A percentile compares a stretch with the other conserved stretches of the same genome.
These are phyloP conservation scores for Fusarium anthophilum DNA, from an alignment of 2,329 filamentous ascomycete species.

Conservation along the genomic window DNA sequence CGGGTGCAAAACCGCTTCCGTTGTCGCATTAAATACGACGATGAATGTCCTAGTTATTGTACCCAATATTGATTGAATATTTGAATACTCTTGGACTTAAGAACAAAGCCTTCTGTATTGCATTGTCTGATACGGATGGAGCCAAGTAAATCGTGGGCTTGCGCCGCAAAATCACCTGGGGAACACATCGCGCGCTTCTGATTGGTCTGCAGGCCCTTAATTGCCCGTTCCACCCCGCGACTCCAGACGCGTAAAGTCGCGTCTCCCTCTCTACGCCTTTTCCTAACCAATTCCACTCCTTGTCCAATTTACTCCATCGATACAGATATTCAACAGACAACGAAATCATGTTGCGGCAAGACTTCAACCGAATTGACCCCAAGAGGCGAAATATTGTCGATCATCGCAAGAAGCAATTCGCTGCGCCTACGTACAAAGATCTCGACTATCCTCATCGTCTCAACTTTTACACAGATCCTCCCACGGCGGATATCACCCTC, in stretches of 20 bases:
- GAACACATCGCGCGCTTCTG: conserved; percentile 1
- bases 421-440: conserved; percentile 77
- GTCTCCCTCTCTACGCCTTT: conserved; percentile 41
- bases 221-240: conserved; percentile 35
- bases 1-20: too few species aligned
- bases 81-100: too few species aligned
- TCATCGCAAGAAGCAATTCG: conserved; percentile 88
- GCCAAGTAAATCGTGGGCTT: not conserved
- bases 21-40: not conserved
- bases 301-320: conserved; percentile 15
- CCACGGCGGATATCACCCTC: conserved; percentile 92
- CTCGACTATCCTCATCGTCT: conserved; percentile 84
- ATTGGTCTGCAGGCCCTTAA: conserved; percentile 37
- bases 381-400: conserved; percentile 83
- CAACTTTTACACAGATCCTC: conserved; percentile 90
- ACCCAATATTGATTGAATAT: not conserved
- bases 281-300: conserved; percentile 21
- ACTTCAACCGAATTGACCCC: conserved; percentile 64
- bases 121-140: not conserved
- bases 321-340: conserved; percentile 6
- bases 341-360: conserved; percentile 59
- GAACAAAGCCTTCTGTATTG: not conserved
- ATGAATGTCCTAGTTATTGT: not conserved
- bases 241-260: conserved; percentile 47
- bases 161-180: conserved; percentile 1